Conservation (phyloP, 352 stramenopile species). For the Pythium aphanidermatum region DNA sequence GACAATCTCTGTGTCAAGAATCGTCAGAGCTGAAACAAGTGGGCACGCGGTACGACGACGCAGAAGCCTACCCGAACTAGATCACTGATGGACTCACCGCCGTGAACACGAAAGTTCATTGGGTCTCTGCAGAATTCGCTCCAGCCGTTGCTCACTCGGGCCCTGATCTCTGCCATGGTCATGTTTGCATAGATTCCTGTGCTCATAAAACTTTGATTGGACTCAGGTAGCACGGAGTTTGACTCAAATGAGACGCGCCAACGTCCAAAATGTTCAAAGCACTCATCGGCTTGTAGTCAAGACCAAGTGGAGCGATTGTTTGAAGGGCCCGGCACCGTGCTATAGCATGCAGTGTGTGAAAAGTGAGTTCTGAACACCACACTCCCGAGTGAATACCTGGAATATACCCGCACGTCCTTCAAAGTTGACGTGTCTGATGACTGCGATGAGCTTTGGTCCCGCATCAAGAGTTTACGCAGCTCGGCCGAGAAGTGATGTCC, state of each 20-base stretch:
- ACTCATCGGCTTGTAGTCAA: slow-evolving; percentile 37
- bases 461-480: slow-evolving; percentile 22
- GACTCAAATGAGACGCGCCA: slow-evolving; percentile 19
- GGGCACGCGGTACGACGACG: too few relatives aligned
- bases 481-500: slow-evolving; percentile 22
- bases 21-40: too few relatives aligned
- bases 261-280: slow-evolving; percentile 37
- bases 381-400: slow-evolving; percentile 16
- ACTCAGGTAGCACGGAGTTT: too few relatives aligned
- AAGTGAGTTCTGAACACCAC: not conserved
- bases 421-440: not conserved
- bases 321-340: slow-evolving; percentile 34
- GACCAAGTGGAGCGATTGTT: slow-evolving; percentile 30
- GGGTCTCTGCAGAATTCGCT: slow-evolving; percentile 37
- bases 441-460: slow-evolving; percentile 8
- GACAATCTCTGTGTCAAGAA: slow-evolving; percentile 23
- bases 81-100: slow-evolving; percentile 38
- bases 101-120: slow-evolving; percentile 42
- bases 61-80: slow-evolving; percentile 28
- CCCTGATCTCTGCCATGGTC: slow-evolving; percentile 29
- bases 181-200: slow-evolving; percentile 37
- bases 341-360: slow-evolving; percentile 1
- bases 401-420: slow-evolving; percentile 32
- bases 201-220: not conserved
- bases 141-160: slow-evolving; percentile 27